Percentiles rank a stretch among this genome's conserved stretches.
phyloP scores from a whole-genome alignment of 2,329 filamentous ascomycete genomes.

The Sarocladium brachiariae region DNA sequence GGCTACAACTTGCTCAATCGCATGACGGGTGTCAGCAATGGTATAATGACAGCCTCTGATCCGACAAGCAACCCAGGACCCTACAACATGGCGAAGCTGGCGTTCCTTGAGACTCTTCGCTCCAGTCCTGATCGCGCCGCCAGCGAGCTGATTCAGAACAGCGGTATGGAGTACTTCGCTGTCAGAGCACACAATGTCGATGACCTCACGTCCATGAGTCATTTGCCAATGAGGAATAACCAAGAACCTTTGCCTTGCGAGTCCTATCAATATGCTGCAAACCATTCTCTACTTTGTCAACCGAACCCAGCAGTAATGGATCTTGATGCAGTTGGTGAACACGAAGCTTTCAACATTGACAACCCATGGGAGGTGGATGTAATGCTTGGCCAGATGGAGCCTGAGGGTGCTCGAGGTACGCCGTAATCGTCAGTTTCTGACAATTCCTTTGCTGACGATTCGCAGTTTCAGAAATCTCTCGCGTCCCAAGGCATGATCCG shows the following conservation, averaged over 20 bases:
- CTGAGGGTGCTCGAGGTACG: conserved; percentile 16
- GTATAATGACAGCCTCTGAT: conserved; percentile 20
- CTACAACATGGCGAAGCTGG: conserved; percentile 15
- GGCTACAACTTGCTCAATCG: conserved; percentile 16
- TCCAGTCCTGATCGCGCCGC: conserved; percentile 15
- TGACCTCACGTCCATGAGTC: conserved; percentile 13
- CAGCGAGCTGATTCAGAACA: conserved; percentile 15
- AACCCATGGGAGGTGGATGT: conserved; percentile 18
- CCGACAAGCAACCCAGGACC: conserved; percentile 8
- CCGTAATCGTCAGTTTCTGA: no score
- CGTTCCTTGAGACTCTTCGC: conserved; percentile 16
- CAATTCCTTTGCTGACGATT: no score
- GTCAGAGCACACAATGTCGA: conserved; percentile 14
- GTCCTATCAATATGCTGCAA: conserved; percentile 13
- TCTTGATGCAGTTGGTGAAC: conserved; percentile 15
- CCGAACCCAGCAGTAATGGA: conserved; percentile 11
- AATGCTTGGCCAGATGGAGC: conserved; percentile 13
- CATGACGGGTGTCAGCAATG: conserved; percentile 17
- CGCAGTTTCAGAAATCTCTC: neutral
- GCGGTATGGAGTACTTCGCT: conserved; percentile 10
- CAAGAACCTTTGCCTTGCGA: conserved; percentile 5
- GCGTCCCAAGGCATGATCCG: neutral
- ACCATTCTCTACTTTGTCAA: conserved; percentile 9
- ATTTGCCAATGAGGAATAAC: conserved; percentile 13
- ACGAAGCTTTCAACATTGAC: conserved; percentile 17